These are phyloP conservation scores for Calycina herbarum DNA, from an alignment of 2,329 filamentous ascomycete genomes.

Conservation along the genomic window DNA sequence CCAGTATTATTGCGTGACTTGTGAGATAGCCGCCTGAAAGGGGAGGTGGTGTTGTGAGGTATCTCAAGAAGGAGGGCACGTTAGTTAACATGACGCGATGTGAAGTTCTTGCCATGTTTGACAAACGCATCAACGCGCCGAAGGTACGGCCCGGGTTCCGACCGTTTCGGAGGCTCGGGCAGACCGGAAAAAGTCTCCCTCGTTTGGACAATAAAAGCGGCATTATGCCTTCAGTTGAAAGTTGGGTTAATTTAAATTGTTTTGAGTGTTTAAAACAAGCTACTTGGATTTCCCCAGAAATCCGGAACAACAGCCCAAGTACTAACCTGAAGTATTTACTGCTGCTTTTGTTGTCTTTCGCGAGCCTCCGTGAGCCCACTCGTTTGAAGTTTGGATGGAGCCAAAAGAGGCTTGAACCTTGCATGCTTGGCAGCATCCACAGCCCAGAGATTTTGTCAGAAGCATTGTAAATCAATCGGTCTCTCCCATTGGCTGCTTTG, in stretches of 20 bases:
- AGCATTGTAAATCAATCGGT: conserved; percentile 8
- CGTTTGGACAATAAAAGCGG: not conserved
- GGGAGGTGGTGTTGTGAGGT: not conserved
- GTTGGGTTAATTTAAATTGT: too few species aligned
- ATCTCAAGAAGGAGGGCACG: not conserved
- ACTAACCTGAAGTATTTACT: too few species aligned
- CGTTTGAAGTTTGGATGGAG: too few species aligned
- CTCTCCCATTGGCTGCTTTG: conserved; percentile 11
- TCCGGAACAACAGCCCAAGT: too few species aligned
- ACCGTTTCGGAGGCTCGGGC: not conserved
- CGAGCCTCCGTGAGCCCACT: too few species aligned
- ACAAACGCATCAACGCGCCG: not conserved
- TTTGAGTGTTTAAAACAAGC: too few species aligned
- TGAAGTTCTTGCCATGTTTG: not conserved
- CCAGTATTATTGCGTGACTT: not conserved
- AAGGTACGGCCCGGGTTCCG: not conserved
- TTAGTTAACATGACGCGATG: not conserved
- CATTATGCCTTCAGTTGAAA: too few species aligned
- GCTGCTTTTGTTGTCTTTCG: too few species aligned
- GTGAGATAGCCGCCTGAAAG: not conserved
- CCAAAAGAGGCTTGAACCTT: not conserved
- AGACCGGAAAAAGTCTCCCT: not conserved
- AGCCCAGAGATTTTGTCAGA: conserved; percentile 10
- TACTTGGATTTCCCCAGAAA: too few species aligned
- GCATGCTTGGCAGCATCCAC: not conserved